Percentiles rank a stretch among this genome's conserved stretches.
These are phyloP conservation scores for Mycena indigotica DNA, from an alignment of 768 basidiomycete species.

Conservation along the genomic window DNA sequence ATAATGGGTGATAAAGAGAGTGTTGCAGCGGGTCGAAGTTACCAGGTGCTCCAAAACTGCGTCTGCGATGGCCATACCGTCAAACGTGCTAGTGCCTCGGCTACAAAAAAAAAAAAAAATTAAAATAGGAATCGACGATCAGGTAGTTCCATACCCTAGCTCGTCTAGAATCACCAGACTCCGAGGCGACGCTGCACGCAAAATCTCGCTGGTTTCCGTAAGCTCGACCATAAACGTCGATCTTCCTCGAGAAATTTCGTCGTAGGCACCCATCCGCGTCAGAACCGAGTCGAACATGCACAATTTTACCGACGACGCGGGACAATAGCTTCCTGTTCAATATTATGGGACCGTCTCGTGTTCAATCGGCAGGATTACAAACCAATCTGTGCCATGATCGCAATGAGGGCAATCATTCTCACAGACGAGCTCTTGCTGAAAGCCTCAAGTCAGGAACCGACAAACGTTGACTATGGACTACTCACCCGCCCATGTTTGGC, in stretches of 20 bases:
- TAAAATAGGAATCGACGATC: neutral
- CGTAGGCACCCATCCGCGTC: constrained; percentile 92
- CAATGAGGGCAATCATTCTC: constrained; percentile 75
- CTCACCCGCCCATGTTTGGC: constrained; percentile 80
- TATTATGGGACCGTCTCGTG: neutral
- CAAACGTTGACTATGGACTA: neutral
- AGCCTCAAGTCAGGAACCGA: neutral
- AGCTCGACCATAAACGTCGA: constrained; percentile 99
- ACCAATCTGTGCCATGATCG: constrained; percentile 85
- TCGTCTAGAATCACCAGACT: constrained; percentile 92
- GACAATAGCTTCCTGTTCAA: constrained; percentile 70
- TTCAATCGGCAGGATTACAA: neutral
- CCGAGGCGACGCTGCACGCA: constrained; percentile 69
- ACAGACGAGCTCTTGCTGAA: constrained; percentile 81
- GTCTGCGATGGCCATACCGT: constrained; percentile 92
- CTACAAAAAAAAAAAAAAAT: constrained; percentile 1
- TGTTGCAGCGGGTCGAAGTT: constrained; percentile 60
- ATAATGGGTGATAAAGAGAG: constrained; percentile 95
- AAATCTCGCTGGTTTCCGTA: constrained; percentile 88
- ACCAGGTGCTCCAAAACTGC: constrained; percentile 78
- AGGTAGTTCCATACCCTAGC: constrained; percentile 48
- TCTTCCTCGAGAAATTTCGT: constrained; percentile 82
- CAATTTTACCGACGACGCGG: constrained; percentile 71
- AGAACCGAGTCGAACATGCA: constrained; percentile 83
- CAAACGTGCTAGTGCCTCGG: constrained; percentile 89